Percentiles rank a stretch among this genome's conserved stretches.
Evolutionary conservation across 176 grass and related monocot species (phyloP).

Genomic region (Metroxylon sagu): DNA sequence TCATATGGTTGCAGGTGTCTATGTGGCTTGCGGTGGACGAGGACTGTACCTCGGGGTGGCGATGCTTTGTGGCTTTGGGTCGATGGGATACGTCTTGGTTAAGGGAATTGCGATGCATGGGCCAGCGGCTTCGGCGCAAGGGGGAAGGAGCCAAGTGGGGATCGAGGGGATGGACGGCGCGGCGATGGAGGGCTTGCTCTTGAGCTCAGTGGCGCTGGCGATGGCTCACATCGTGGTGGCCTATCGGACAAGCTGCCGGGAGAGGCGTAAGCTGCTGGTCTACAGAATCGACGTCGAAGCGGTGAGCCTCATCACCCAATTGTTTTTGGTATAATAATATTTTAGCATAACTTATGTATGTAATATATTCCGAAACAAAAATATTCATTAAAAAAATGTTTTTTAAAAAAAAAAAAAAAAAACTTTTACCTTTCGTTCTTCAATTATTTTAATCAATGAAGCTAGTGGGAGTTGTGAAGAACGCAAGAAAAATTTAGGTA

Average conservation of each 20-base stretch:
- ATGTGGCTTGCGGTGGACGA: neutral
- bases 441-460: too few relatives aligned
- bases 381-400: too few relatives aligned
- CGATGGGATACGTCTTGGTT: constrained; percentile 6
- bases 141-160: neutral
- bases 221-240: constrained; percentile 15
- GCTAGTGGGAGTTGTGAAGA: too few relatives aligned
- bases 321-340: too few relatives aligned
- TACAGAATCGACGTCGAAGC: constrained; percentile 23
- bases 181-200: constrained; percentile 5
- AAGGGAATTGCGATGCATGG: neutral
- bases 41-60: constrained; percentile 11
- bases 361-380: too few relatives aligned
- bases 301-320: neutral
- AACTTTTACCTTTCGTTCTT: too few relatives aligned
- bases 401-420: too few relatives aligned
- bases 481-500: too few relatives aligned
- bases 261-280: constrained; percentile 20
- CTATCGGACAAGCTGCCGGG: constrained; percentile 15
- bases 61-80: constrained; percentile 1
- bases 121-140: neutral
- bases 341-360: too few relatives aligned
- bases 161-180: neutral
- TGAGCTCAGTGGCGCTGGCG: constrained; percentile 13
- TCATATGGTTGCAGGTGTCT: constrained; percentile 1